These are phyloP conservation scores for Monosporascus sp. DNA, from an alignment of 2,329 filamentous ascomycete species.

Conservation along the genomic window DNA sequence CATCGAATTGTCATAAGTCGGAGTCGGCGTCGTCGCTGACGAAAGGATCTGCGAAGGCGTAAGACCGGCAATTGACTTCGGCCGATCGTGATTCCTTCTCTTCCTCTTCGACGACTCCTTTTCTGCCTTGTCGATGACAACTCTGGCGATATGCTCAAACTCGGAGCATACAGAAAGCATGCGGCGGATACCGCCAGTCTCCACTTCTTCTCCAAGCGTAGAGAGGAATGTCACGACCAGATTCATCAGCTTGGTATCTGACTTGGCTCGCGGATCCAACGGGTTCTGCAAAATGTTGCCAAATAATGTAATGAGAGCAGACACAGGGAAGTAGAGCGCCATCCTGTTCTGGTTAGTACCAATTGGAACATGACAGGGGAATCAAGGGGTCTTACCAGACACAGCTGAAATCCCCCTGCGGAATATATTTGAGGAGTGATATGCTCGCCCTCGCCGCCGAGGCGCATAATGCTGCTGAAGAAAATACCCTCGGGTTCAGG, in stretches of 20 bases:
- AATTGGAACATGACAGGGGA: background rate
- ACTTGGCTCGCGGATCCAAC: conserved; percentile 78
- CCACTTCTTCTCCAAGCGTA: conserved; percentile 81
- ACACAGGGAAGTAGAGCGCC: conserved; percentile 94
- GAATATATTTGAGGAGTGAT: conserved; percentile 90
- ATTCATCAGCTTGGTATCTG: conserved; percentile 87
- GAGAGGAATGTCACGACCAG: conserved; percentile 88
- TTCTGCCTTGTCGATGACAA: conserved; percentile 87
- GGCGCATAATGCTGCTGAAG: conserved; percentile 87
- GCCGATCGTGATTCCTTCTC: conserved; percentile 64
- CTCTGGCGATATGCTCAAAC: conserved; percentile 88
- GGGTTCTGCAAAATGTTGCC: conserved; percentile 96
- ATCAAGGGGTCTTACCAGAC: conserved; percentile 65
- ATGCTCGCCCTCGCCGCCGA: conserved; percentile 90
- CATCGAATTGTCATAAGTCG: conserved; percentile 25
- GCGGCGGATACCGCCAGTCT: conserved; percentile 83
- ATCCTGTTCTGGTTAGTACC: conserved; percentile 51
- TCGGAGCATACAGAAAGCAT: conserved; percentile 95
- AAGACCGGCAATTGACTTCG: conserved; percentile 11
- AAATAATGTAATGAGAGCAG: conserved; percentile 88
- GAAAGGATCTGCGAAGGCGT: conserved; percentile 14
- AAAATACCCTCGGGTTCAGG: conserved; percentile 89
- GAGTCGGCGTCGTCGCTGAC: conserved; percentile 20
- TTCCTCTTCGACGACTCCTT: conserved; percentile 79
- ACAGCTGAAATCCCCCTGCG: conserved; percentile 88